These are phyloP conservation scores for Fremontodendron californicum DNA, from an alignment of 345 rosid genomes.

Conservation along the genomic window DNA sequence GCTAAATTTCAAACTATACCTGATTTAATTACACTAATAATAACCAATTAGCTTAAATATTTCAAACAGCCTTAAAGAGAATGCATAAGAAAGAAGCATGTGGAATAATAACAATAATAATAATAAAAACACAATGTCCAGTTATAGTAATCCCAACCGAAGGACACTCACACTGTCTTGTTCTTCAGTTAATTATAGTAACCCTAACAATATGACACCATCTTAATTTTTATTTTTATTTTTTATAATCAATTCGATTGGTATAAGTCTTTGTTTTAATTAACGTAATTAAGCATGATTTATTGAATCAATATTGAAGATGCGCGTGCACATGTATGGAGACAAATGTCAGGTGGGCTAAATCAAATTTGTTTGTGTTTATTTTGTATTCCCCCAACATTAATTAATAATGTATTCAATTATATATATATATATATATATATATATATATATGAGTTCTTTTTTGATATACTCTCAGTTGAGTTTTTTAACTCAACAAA, in stretches of 20 bases:
- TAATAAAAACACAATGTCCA: not conserved
- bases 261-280: not conserved
- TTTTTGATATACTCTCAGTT: too few species aligned
- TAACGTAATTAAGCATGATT: conserved; percentile 8
- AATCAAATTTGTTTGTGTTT: not conserved
- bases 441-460: too few species aligned
- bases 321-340: conserved; percentile 17
- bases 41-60: not conserved
- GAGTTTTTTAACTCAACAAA: too few species aligned
- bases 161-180: conserved; percentile 10
- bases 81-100: not conserved
- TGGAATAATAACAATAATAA: not conserved
- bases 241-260: not conserved
- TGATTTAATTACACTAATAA: not conserved
- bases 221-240: too few species aligned
- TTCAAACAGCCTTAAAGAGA: not conserved
- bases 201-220: conserved; percentile 10
- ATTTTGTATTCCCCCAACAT: not conserved
- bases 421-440: too few species aligned
- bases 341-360: not conserved
- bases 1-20: not conserved
- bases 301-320: conserved; percentile 5
- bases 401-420: not conserved
- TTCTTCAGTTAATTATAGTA: conserved; percentile 4
- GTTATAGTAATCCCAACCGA: not conserved